These are phyloP conservation scores for Fomitopsis pinicola DNA, from an alignment of 1,284 basidiomycete species.

Conservation along the genomic window DNA sequence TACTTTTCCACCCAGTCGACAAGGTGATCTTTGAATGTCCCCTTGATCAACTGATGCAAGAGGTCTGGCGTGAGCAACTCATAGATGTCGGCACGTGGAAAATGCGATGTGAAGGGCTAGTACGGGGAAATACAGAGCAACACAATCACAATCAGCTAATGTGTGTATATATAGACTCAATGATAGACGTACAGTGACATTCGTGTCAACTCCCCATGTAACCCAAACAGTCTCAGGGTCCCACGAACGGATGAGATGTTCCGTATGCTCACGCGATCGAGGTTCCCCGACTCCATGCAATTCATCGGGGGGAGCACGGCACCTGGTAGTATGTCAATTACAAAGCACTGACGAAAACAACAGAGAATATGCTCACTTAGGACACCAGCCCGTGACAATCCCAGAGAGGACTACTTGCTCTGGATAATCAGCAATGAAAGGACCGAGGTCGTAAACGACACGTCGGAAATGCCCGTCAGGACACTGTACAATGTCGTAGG, in stretches of 20 bases:
- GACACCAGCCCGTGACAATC: slow-evolving; percentile 17
- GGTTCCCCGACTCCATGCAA: too few relatives aligned
- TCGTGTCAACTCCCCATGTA: too few relatives aligned
- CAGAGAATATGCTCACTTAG: slow-evolving; percentile 5
- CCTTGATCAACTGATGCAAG: slow-evolving; percentile 1
- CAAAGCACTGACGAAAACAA: too few relatives aligned
- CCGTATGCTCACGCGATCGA: too few relatives aligned
- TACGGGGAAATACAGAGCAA: too few relatives aligned
- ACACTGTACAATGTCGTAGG: slow-evolving; percentile 16
- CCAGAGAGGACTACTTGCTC: slow-evolving; percentile 18
- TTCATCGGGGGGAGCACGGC: background rate
- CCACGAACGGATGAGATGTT: too few relatives aligned
- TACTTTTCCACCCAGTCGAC: slow-evolving; percentile 8
- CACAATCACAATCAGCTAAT: too few relatives aligned
- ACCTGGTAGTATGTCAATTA: too few relatives aligned
- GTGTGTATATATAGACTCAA: too few relatives aligned
- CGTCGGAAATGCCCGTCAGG: slow-evolving; percentile 19
- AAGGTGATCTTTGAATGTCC: slow-evolving; percentile 14
- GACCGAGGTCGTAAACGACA: slow-evolving; percentile 23
- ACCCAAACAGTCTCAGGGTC: too few relatives aligned
- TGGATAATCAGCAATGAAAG: slow-evolving; percentile 29
- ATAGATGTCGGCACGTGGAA: background rate
- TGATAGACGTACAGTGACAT: too few relatives aligned
- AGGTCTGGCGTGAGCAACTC: background rate
- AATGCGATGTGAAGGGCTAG: background rate